Evolutionary conservation across 2,329 filamentous ascomycete genomes (phyloP).

Genomic region (Hymenoscyphus occultus): DNA sequence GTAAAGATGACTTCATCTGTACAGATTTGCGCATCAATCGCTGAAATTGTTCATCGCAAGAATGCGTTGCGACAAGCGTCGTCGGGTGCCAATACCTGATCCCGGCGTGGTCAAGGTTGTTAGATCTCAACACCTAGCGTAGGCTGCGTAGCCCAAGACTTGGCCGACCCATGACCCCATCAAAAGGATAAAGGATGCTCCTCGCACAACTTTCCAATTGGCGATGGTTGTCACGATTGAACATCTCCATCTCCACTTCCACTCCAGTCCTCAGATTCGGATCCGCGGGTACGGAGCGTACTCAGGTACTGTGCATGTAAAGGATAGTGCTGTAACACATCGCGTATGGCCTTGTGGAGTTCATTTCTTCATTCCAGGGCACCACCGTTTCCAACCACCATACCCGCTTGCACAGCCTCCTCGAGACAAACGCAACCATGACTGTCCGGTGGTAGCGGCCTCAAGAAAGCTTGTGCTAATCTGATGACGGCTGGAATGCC

Average conservation of each 20-base stretch:
- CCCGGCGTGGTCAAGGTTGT: background rate
- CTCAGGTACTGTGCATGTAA: background rate
- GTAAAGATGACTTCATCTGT: background rate
- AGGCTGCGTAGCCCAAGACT: background rate
- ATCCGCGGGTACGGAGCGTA: background rate
- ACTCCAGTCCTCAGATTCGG: background rate
- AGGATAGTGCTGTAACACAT: constrained; percentile 17
- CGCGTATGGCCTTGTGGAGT: constrained; percentile 11
- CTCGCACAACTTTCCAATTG: background rate
- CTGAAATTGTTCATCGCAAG: too few species aligned
- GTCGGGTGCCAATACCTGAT: background rate
- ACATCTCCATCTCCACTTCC: constrained; percentile 7
- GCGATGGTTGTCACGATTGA: background rate
- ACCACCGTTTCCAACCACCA: background rate
- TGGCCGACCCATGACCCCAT: background rate
- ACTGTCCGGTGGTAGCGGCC: background rate
- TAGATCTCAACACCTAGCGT: background rate
- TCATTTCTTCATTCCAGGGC: constrained; percentile 6
- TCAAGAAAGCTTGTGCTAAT: background rate
- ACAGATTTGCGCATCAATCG: too few species aligned
- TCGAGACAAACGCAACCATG: background rate
- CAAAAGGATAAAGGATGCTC: background rate
- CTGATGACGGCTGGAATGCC: background rate
- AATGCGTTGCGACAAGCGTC: background rate
- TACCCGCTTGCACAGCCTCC: constrained; percentile 9